Percentiles rank a stretch among this genome's conserved stretches.
Conservation (phyloP, 495 filamentous ascomycete species). For the Daldinia grandis region DNA sequence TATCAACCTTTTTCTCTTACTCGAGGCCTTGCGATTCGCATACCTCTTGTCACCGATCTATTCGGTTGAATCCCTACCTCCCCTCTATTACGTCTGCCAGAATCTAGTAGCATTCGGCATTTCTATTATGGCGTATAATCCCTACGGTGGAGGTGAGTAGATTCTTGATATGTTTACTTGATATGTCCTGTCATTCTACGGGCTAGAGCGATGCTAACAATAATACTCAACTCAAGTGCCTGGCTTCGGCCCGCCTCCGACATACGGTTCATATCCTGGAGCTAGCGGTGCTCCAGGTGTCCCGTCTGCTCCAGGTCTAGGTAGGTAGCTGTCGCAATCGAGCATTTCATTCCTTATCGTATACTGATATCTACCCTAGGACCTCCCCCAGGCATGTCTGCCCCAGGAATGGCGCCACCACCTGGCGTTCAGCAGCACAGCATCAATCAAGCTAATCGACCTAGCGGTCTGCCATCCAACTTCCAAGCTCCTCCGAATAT, state of each 20-base stretch:
- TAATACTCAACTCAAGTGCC: conserved; percentile 46
- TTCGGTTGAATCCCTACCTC: background rate
- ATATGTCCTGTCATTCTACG: conserved; percentile 2
- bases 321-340: conserved; percentile 58
- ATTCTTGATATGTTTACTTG: background rate
- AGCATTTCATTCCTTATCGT: conserved; percentile 5
- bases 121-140: conserved; percentile 73
- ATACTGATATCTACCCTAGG: conserved; percentile 49
- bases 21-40: conserved; percentile 2
- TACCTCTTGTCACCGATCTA: conserved; percentile 4
- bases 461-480: conserved; percentile 78
- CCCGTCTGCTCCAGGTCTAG: conserved; percentile 85
- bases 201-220: conserved; percentile 30
- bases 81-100: background rate
- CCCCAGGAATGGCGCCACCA: conserved; percentile 79
- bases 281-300: conserved; percentile 67
- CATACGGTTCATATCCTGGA: conserved; percentile 76
- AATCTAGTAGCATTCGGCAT: conserved; percentile 9
- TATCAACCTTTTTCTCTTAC: conserved; percentile 2
- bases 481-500: conserved; percentile 93
- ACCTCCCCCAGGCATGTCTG: conserved; percentile 77
- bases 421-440: conserved; percentile 82
- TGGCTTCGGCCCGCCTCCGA: conserved; percentile 75
- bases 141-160: conserved; percentile 72
- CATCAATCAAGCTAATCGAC: conserved; percentile 72